phyloP scores from a whole-genome alignment of 176 grass and related monocot genomes.

The maize (Zea mays) region DNA sequence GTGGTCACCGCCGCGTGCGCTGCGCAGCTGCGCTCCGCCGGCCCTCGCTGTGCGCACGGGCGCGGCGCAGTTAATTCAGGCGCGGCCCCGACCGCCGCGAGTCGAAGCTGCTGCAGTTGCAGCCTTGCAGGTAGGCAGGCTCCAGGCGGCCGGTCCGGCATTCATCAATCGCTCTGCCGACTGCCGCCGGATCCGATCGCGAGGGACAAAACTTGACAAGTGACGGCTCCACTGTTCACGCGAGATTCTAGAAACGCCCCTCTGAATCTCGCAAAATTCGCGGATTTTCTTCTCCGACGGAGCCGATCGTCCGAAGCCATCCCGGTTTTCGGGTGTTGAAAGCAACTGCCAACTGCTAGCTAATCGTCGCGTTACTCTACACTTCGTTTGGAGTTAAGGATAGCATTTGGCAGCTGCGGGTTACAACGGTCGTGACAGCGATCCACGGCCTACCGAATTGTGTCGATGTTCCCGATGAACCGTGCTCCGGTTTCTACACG shows the following conservation, averaged over 20 bases:
- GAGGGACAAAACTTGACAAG: background rate
- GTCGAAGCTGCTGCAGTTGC: background rate
- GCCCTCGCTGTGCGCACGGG: background rate
- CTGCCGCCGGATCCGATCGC: background rate
- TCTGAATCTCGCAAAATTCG: background rate
- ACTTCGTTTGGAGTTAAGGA: background rate
- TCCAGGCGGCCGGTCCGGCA: too few species aligned
- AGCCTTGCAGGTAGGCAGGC: background rate
- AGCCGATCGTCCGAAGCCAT: background rate
- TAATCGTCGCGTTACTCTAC: background rate
- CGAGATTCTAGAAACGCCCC: background rate
- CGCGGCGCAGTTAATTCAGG: background rate
- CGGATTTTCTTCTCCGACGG: background rate
- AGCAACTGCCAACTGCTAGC: background rate
- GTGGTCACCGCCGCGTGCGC: background rate
- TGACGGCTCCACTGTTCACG: background rate
- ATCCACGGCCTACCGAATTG: background rate
- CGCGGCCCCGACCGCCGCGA: background rate
- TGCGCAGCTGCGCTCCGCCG: background rate
- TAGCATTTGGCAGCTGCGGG: background rate
- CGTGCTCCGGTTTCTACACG: background rate
- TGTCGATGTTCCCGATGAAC: background rate
- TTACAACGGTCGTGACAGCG: background rate
- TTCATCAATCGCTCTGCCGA: background rate
- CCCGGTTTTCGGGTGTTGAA: background rate